Conservation (phyloP, 495 filamentous ascomycete genomes). For the Neurospora sp. region DNA sequence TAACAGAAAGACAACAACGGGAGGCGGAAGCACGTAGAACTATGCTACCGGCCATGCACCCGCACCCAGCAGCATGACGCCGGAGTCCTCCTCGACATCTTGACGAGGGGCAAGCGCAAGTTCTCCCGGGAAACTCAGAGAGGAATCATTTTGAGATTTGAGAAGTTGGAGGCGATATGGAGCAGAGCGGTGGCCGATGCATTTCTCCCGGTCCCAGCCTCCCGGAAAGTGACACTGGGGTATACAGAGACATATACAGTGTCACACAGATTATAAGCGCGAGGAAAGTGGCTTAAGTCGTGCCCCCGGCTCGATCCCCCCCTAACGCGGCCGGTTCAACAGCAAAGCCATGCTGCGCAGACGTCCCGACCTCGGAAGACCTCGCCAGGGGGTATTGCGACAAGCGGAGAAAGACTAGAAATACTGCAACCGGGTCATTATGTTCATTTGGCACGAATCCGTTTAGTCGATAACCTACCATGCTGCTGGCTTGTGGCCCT, state of each 20-base stretch:
- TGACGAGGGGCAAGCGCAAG: background rate
- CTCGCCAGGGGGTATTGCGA: background rate
- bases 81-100: background rate
- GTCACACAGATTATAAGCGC: background rate
- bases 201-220: background rate
- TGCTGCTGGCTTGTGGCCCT: background rate
- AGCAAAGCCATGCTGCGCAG: background rate
- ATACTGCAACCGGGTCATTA: background rate
- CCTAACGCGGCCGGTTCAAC: background rate
- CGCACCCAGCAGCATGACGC: background rate
- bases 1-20: constrained; percentile 16
- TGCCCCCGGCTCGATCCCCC: background rate
- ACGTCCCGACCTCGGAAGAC: background rate
- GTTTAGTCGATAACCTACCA: background rate
- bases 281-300: background rate
- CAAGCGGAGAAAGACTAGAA: background rate
- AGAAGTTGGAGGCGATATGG: background rate
- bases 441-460: background rate
- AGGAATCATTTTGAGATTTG: background rate
- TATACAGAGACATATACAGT: background rate
- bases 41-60: constrained; percentile 5
- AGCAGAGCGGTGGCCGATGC: background rate
- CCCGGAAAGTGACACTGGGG: background rate
- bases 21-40: background rate
- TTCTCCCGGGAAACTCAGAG: background rate